phyloP scores from a whole-genome alignment of 176 grass and related monocot genomes.

The Dactylis glomerata region DNA sequence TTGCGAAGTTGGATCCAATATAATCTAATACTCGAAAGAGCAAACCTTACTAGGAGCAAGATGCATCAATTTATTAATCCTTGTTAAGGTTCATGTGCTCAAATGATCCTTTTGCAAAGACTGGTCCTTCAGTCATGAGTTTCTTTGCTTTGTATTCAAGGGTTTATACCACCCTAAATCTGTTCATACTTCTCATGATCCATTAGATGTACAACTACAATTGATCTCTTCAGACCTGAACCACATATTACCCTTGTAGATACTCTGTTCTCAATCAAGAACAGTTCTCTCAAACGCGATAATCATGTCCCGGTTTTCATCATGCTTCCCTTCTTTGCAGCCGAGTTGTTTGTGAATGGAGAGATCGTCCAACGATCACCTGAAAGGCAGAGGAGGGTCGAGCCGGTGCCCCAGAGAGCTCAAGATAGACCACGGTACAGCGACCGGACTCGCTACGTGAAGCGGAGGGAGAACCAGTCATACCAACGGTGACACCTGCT shows the following conservation, averaged over 20 bases:
- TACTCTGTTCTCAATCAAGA: not conserved
- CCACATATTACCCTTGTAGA: not conserved
- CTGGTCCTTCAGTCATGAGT: not conserved
- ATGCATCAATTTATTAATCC: not conserved
- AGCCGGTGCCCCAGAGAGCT: constrained; percentile 84
- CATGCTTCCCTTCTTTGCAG: constrained; percentile 45
- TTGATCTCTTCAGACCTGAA: not conserved
- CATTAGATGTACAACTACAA: not conserved
- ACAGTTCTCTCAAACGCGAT: not conserved
- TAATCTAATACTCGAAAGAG: not conserved
- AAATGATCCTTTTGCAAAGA: not conserved
- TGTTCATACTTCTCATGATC: not conserved
- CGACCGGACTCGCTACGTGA: constrained; percentile 87
- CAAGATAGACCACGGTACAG: constrained; percentile 89
- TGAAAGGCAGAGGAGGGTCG: constrained; percentile 91
- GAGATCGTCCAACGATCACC: constrained; percentile 89
- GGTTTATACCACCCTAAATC: not conserved
- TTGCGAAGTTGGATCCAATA: not conserved
- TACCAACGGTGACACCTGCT: constrained; percentile 45
- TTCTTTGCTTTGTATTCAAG: not conserved
- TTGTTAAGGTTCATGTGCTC: not conserved
- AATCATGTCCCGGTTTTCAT: constrained; percentile 13
- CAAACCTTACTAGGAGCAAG: not conserved
- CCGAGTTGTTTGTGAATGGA: constrained; percentile 90
- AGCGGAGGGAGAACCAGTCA: constrained; percentile 67